These are phyloP conservation scores for Calonectria pseudoreteaudii DNA, from an alignment of 2,329 filamentous ascomycete genomes.

Conservation along the genomic window DNA sequence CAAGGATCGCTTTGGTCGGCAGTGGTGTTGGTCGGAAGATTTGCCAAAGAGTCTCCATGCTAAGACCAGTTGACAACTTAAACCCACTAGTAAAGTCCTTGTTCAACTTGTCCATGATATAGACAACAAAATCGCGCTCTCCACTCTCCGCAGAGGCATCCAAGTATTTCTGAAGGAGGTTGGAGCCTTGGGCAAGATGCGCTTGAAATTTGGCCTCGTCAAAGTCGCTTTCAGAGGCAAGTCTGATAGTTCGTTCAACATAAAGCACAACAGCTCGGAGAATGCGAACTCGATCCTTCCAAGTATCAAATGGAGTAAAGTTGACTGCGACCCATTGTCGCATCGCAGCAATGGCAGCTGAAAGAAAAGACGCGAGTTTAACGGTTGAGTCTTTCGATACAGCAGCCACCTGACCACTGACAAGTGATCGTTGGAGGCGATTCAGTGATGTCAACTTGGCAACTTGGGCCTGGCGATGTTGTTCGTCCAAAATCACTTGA, in stretches of 20 bases:
- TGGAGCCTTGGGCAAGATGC: constrained; percentile 65
- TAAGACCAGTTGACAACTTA: constrained; percentile 78
- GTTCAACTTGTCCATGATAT: constrained; percentile 57
- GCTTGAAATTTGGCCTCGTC: constrained; percentile 75
- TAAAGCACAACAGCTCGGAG: constrained; percentile 60
- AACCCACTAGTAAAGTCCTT: constrained; percentile 76
- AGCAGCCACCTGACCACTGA: constrained; percentile 65
- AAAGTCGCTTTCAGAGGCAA: constrained; percentile 60
- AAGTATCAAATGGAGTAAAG: constrained; percentile 41
- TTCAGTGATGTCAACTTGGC: constrained; percentile 67
- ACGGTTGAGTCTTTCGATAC: constrained; percentile 72
- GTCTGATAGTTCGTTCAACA: constrained; percentile 64
- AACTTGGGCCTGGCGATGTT: constrained; percentile 56
- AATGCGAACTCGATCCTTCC: constrained; percentile 49
- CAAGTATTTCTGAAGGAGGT: constrained; percentile 53
- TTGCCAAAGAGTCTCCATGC: constrained; percentile 85
- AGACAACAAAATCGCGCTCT: constrained; percentile 52
- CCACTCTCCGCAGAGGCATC: constrained; percentile 36
- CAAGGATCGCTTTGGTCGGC: constrained; percentile 57
- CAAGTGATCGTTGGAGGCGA: constrained; percentile 70
- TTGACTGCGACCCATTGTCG: constrained; percentile 56
- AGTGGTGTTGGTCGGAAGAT: constrained; percentile 74
- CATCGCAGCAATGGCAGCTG: constrained; percentile 54
- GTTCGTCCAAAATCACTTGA: constrained; percentile 54
- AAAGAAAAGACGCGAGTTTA: constrained; percentile 63